These are phyloP conservation scores for Pythium scleroteichum DNA, from an alignment of 352 stramenopile genomes.

Conservation along the genomic window DNA sequence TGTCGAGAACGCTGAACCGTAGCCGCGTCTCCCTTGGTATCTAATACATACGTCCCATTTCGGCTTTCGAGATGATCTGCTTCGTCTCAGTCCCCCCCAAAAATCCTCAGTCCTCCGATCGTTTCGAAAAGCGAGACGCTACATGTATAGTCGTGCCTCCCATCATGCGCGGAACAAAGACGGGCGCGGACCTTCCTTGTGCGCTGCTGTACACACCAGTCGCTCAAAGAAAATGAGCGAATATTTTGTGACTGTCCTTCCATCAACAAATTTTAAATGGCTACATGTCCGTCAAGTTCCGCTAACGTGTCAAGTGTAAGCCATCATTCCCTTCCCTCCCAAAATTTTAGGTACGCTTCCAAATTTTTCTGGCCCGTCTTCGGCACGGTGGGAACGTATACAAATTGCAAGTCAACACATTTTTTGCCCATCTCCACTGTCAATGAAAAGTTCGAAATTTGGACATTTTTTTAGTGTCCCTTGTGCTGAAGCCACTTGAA, in stretches of 20 bases:
- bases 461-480: not conserved
- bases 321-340: not conserved
- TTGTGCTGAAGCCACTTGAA: not conserved
- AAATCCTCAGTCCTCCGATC: not conserved
- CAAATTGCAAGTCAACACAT: not conserved
- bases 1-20: not conserved
- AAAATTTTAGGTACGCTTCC: not conserved
- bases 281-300: conserved; percentile 3
- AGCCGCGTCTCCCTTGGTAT: not conserved
- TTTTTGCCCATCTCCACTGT: not conserved
- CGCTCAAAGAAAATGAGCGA: not conserved
- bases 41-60: too few species aligned
- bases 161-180: too few species aligned
- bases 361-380: conserved; percentile 5
- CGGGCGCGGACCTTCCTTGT: too few species aligned
- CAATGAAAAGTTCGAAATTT: not conserved
- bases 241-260: not conserved
- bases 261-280: conserved; percentile 5
- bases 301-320: not conserved
- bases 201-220: too few species aligned
- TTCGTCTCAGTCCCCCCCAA: too few species aligned
- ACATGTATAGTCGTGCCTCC: too few species aligned
- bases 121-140: not conserved
- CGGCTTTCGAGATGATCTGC: too few species aligned
- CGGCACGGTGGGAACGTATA: not conserved